Conservation (phyloP, 495 filamentous ascomycete species). For the Neurospora cerealis region DNA sequence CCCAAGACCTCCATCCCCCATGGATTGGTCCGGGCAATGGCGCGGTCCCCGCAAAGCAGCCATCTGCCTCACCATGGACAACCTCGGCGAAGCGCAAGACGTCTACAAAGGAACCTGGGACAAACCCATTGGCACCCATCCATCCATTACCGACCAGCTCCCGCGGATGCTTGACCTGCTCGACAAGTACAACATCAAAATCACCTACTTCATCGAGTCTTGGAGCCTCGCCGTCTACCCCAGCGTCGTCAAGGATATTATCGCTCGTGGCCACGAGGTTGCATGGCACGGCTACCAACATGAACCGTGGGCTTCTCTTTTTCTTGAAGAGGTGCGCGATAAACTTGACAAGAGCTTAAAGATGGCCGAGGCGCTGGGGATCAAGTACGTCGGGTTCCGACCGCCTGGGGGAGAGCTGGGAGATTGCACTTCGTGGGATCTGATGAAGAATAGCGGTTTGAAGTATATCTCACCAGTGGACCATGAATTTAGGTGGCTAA, state of each 20-base stretch:
- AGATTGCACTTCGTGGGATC: conserved; percentile 12
- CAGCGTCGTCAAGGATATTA: conserved; percentile 6
- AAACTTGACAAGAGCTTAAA: conserved; percentile 18
- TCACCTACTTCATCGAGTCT: conserved; percentile 27
- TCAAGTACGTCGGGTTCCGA: conserved; percentile 21
- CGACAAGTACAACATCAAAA: conserved; percentile 11
- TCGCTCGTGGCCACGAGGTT: conserved; percentile 17
- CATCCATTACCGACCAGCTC: conserved; percentile 15
- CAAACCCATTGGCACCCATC: conserved; percentile 19
- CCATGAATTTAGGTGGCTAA: background rate
- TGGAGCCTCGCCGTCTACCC: conserved; percentile 26
- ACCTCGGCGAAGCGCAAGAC: conserved; percentile 30
- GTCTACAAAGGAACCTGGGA: conserved; percentile 18
- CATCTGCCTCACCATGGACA: conserved; percentile 28
- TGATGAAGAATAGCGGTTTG: conserved; percentile 12
- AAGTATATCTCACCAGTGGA: conserved; percentile 19
- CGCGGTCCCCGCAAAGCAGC: conserved; percentile 21
- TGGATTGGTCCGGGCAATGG: conserved; percentile 6
- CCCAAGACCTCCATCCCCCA: background rate
- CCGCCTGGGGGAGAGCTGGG: conserved; percentile 22
- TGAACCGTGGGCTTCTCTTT: conserved; percentile 17
- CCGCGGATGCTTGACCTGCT: conserved; percentile 25
- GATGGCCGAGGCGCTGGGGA: conserved; percentile 1
- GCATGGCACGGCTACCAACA: conserved; percentile 30
- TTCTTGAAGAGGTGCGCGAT: conserved; percentile 4